Base-by-base conservation (phyloP, 495 filamentous ascomycete genomes). In the Opeltia flavorubescens region DNA sequence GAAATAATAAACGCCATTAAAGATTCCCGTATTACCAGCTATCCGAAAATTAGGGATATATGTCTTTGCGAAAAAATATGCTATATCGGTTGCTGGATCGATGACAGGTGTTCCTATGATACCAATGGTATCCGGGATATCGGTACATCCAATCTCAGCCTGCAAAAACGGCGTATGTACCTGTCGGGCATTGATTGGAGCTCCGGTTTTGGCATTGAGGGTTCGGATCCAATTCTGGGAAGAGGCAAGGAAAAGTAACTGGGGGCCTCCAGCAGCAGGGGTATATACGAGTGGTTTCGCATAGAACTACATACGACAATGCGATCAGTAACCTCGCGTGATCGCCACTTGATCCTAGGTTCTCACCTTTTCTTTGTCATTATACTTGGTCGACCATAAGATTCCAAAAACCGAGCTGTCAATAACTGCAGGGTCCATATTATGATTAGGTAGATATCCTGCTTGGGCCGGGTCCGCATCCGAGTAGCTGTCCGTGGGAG, bases 221-320 rank as follows among this genome's bases (percentile, higher is more conserved):
- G 51, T 59, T 49, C 59, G 48, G 52, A 68, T 53, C 27, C 53
- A 55, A 39, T 63, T 67, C 52, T 61, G 56, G 18, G 61, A 56
- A 25, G 67, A 66, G 11, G 67, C 67, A 23, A 61, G 43, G 47
- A 69, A 65, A 18, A 70, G 50, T 38, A 66, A 41, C 48, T 69
- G 65, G 7, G 38, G 44, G 7, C 56, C 55, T n/a, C 58, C 60
- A 20, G 45, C 46, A 17, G 46, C 42, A 3, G 57, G 56, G 2
- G 67, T 68, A 43, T 67, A 69, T 3, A 65, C 58, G 33, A 70
- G 50, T n/a, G 67, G 64, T 39, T 65, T 62, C 12, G 67, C 60
- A 46, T 61, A 69, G 50, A 62, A 65, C 46, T 43, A 7, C 31
- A 25, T 25, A 7, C 11, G 15, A 6, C 6, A 17, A 15, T 23